Evolutionary conservation across 2,329 filamentous ascomycete genomes (phyloP).

Genomic region (Didymella pinodella): DNA sequence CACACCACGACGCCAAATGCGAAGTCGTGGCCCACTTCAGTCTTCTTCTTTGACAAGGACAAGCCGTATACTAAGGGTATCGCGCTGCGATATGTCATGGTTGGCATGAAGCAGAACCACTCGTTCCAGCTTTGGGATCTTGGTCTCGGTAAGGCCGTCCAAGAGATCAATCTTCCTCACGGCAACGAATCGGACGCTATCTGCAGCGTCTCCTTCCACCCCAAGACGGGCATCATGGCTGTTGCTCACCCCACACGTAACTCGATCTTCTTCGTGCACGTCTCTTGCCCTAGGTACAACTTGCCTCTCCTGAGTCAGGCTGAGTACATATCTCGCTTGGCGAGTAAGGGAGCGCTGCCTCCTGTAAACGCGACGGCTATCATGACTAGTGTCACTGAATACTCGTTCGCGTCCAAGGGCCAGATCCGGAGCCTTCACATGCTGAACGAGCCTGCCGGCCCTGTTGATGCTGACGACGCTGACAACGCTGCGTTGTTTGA

Average conservation of each 20-base stretch:
- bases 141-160: conserved; percentile 90
- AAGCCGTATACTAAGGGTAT: conserved; percentile 89
- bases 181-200: conserved; percentile 97
- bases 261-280: conserved; percentile 94
- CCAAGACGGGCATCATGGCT: conserved; percentile 88
- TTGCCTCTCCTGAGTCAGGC: conserved; percentile 83
- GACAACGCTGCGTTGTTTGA: conserved; percentile 85
- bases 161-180: conserved; percentile 96
- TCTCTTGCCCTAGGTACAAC: conserved; percentile 93
- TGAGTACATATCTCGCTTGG: conserved; percentile 81
- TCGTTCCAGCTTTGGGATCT: conserved; percentile 98
- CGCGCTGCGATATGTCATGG: conserved; percentile 91
- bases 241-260: conserved; percentile 97
- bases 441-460: conserved; percentile 72
- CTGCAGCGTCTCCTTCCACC: conserved; percentile 95
- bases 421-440: conserved; percentile 90
- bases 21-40: conserved; percentile 96
- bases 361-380: conserved; percentile 95
- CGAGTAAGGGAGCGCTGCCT: conserved; percentile 65
- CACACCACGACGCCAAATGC: conserved; percentile 86
- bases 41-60: conserved; percentile 94
- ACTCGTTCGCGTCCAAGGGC: conserved; percentile 87
- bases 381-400: conserved; percentile 95
- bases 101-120: conserved; percentile 99
- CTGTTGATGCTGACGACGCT: conserved; percentile 61